phyloP scores from a whole-genome alignment of 106 monocot species.

The Cymbidium sinense region DNA sequence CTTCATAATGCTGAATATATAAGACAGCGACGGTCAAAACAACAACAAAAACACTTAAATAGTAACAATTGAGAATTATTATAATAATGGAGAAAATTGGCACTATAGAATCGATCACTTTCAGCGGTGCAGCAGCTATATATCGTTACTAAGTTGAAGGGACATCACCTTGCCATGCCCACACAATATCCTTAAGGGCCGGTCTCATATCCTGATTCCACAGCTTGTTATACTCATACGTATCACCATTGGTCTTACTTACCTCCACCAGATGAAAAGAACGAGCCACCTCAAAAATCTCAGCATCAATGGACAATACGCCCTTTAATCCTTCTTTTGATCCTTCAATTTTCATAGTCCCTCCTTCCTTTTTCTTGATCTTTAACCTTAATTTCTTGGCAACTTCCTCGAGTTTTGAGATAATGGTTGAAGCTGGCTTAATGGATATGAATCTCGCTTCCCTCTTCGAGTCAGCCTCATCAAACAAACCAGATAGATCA shows the following conservation, averaged over 20 bases:
- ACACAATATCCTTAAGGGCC: constrained; percentile 21
- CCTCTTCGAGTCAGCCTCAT: constrained; percentile 3
- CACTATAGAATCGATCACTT: too few species aligned
- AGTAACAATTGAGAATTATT: too few species aligned
- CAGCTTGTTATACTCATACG: constrained; percentile 28
- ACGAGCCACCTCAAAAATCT: constrained; percentile 29
- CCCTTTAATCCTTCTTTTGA: constrained; percentile 16
- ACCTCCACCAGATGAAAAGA: constrained; percentile 30
- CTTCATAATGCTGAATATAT: too few species aligned
- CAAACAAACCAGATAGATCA: constrained; percentile 29
- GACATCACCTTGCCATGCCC: constrained; percentile 21
- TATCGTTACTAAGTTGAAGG: background rate
- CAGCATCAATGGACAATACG: constrained; percentile 16
- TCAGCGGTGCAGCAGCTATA: too few species aligned
- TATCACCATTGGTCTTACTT: constrained; percentile 24
- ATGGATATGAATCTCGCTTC: constrained; percentile 22
- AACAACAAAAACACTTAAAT: too few species aligned
- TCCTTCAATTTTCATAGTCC: constrained; percentile 27
- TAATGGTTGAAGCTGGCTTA: constrained; percentile 15
- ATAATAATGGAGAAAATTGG: too few species aligned
- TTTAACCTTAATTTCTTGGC: constrained; percentile 18
- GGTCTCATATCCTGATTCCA: constrained; percentile 22
- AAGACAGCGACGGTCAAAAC: too few species aligned
- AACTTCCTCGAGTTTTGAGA: constrained; percentile 29
- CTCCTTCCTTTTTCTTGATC: constrained; percentile 29